Conservation (phyloP, 805 yeast species). For the Wickerhamiella azymoides region DNA sequence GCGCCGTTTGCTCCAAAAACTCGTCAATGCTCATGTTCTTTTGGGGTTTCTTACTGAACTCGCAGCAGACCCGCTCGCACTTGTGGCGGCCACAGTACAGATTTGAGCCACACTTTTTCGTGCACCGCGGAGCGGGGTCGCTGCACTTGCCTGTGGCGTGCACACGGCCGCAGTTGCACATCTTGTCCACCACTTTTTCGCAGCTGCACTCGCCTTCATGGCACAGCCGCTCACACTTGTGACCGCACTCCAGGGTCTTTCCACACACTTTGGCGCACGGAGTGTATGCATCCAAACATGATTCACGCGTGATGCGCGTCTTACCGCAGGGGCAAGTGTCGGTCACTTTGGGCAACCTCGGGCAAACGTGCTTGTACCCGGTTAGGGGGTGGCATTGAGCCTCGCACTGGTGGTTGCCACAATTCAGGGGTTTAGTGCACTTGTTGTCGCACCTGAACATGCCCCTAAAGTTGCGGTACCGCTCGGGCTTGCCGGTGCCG, state of each 20-base stretch:
- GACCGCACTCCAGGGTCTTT: constrained; percentile 12
- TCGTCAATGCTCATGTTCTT: constrained; percentile 7
- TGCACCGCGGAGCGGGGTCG: constrained; percentile 6
- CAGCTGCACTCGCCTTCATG: constrained; percentile 12
- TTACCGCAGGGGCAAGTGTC: constrained; percentile 20
- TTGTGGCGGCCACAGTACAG: constrained; percentile 12
- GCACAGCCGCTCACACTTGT: constrained; percentile 10
- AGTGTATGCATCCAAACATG: constrained; percentile 13
- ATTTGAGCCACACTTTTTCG: constrained; percentile 6
- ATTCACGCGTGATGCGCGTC: background rate
- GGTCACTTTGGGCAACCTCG: constrained; percentile 7
- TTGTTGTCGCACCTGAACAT: constrained; percentile 40
- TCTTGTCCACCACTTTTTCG: background rate
- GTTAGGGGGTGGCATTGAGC: constrained; percentile 34
- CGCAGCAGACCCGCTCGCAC: constrained; percentile 12
- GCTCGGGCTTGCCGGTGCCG: constrained; percentile 3
- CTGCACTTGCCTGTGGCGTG: constrained; percentile 1
- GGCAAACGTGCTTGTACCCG: constrained; percentile 11
- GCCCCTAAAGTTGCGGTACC: constrained; percentile 3
- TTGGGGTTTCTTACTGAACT: constrained; percentile 2
- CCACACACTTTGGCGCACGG: constrained; percentile 12
- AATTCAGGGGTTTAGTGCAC: constrained; percentile 37
- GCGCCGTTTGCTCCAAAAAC: constrained; percentile 1
- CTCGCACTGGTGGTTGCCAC: constrained; percentile 38
- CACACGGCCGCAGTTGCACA: constrained; percentile 10